A percentile compares a stretch with the other conserved stretches of the same genome.
Evolutionary conservation across 768 basidiomycete species (phyloP).

Genomic region (Suillus discolor): DNA sequence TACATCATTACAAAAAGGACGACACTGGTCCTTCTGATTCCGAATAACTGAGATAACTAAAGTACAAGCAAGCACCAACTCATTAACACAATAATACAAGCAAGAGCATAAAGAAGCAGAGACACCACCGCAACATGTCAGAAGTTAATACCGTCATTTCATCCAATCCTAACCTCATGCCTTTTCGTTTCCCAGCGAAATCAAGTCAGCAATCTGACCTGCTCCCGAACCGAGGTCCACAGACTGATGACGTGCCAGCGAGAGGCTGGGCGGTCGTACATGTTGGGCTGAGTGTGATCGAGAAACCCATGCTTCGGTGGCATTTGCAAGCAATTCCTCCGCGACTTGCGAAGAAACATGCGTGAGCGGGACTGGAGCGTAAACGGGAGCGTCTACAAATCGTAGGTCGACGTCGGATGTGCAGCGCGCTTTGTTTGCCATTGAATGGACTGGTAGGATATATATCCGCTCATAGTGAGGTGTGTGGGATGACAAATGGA

Average conservation of each 20-base stretch:
- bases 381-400: conserved; percentile 39
- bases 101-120: neutral
- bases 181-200: neutral
- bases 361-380: conserved; percentile 66
- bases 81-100: neutral
- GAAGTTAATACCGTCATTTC: neutral
- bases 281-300: neutral
- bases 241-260: neutral
- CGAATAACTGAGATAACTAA: neutral
- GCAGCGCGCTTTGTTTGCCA: conserved; percentile 12
- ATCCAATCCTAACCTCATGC: neutral
- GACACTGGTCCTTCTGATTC: neutral
- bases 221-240: neutral
- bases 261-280: neutral
- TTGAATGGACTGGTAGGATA: conserved; percentile 47
- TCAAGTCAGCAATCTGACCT: neutral
- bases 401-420: conserved; percentile 9
- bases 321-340: conserved; percentile 49
- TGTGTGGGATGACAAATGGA: conserved; percentile 19
- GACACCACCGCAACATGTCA: neutral
- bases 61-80: neutral
- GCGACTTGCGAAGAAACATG: conserved; percentile 57
- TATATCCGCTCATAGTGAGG: conserved; percentile 55
- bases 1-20: neutral
- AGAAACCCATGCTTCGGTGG: conserved; percentile 70